Percentiles rank a stretch among this genome's conserved stretches.
phyloP scores from a whole-genome alignment of 495 filamentous ascomycete genomes.

The Lophium mytilinum region DNA sequence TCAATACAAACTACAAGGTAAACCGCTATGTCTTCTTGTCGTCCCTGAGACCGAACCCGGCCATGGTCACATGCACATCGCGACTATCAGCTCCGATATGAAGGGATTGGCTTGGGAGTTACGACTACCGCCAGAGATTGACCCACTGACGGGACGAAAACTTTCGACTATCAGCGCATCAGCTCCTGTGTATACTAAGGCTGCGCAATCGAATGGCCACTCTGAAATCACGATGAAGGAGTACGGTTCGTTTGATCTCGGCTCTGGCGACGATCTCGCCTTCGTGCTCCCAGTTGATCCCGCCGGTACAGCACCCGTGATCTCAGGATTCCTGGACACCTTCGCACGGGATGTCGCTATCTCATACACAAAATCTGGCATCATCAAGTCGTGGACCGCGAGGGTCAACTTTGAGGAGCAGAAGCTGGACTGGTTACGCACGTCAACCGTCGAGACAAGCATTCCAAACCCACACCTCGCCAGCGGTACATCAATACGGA shows the following conservation, averaged over 20 bases:
- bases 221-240: slow-evolving; percentile 45
- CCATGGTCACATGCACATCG: slow-evolving; percentile 52
- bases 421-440: slow-evolving; percentile 73
- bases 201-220: slow-evolving; percentile 28
- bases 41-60: slow-evolving; percentile 57
- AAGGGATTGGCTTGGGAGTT: slow-evolving; percentile 83
- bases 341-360: slow-evolving; percentile 85
- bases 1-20: slow-evolving; percentile 55
- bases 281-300: slow-evolving; percentile 88
- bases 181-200: slow-evolving; percentile 11
- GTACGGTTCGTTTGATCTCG: slow-evolving; percentile 65
- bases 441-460: slow-evolving; percentile 74
- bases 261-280: slow-evolving; percentile 62
- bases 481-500: slow-evolving; percentile 79
- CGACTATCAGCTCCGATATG: slow-evolving; percentile 74
- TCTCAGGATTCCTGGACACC: slow-evolving; percentile 76
- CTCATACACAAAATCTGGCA: slow-evolving; percentile 69
- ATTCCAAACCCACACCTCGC: slow-evolving; percentile 65
- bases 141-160: slow-evolving; percentile 21
- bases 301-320: slow-evolving; percentile 61
- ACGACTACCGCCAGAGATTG: slow-evolving; percentile 37
- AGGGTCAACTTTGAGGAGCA: slow-evolving; percentile 50
- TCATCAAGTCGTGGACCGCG: slow-evolving; percentile 80
- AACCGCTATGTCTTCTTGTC: slow-evolving; percentile 73
- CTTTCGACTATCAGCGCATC: slow-evolving; percentile 6